Evolutionary conservation across 2,329 filamentous ascomycete species (phyloP).

Genomic region (Grosmannia serpens): DNA sequence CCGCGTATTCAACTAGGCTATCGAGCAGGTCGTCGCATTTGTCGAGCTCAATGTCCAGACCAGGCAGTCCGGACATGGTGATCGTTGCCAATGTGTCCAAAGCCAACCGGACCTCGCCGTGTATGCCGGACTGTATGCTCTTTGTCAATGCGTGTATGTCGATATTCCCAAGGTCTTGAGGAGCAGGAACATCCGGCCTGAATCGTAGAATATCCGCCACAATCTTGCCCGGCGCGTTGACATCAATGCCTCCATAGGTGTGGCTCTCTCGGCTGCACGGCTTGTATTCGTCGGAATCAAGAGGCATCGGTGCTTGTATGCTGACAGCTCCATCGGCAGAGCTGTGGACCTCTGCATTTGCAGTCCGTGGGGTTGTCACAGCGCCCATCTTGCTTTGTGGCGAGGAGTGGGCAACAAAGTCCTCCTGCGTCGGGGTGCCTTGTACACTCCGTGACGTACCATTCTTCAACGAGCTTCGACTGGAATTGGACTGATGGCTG

Average conservation of each 20-base stretch:
- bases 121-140: conserved; percentile 81
- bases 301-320: conserved; percentile 24
- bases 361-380: conserved; percentile 15
- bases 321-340: conserved; percentile 14
- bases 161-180: conserved; percentile 73
- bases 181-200: conserved; percentile 63
- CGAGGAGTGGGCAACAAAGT: conserved; percentile 34
- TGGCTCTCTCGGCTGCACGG: conserved; percentile 43
- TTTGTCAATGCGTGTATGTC: conserved; percentile 84
- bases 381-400: conserved; percentile 28
- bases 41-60: conserved; percentile 55
- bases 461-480: conserved; percentile 34
- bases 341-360: conserved; percentile 20
- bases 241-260: conserved; percentile 61
- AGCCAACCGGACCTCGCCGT: conserved; percentile 79
- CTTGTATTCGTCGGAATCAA: conserved; percentile 40
- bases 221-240: conserved; percentile 51
- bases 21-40: conserved; percentile 84
- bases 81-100: conserved; percentile 71
- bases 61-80: conserved; percentile 48
- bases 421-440: conserved; percentile 24
- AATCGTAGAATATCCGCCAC: conserved; percentile 55
- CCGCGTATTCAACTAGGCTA: conserved; percentile 77
- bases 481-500: conserved; percentile 28
- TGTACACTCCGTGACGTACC: conserved; percentile 43